A percentile compares a stretch with the other conserved stretches of the same genome.
phyloP scores from a whole-genome alignment of 2,329 filamentous ascomycete genomes.

The Aspergillus amoenus region DNA sequence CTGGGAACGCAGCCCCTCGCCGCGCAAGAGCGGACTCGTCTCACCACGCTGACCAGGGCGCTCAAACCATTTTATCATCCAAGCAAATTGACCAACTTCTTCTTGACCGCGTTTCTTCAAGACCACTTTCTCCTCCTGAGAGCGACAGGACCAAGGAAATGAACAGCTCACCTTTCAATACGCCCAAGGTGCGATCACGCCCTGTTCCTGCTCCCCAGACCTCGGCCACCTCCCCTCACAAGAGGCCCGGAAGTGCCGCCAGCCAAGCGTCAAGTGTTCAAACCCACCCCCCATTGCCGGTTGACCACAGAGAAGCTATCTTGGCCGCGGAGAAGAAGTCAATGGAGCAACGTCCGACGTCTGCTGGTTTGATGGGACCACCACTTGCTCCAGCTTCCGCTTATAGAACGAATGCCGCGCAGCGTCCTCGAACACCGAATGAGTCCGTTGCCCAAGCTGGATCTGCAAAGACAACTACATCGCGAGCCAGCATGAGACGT shows the following conservation, averaged over 20 bases:
- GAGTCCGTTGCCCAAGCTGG: constrained; percentile 47
- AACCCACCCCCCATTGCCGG: constrained; percentile 70
- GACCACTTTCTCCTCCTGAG: constrained; percentile 34
- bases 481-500: constrained; percentile 56
- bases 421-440: constrained; percentile 63
- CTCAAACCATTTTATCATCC: constrained; percentile 82
- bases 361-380: constrained; percentile 69
- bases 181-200: constrained; percentile 35
- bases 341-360: constrained; percentile 44
- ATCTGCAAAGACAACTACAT: constrained; percentile 52
- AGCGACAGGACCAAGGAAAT: constrained; percentile 31
- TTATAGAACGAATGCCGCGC: constrained; percentile 50
- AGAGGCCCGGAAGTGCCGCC: constrained; percentile 69
- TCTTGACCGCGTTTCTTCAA: constrained; percentile 49
- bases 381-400: constrained; percentile 81
- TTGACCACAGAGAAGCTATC: constrained; percentile 81
- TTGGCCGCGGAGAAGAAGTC: constrained; percentile 69
- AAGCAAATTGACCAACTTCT: constrained; percentile 77
- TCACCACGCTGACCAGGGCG: constrained; percentile 66
- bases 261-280: constrained; percentile 59
- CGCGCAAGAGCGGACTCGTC: constrained; percentile 27
- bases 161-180: constrained; percentile 36
- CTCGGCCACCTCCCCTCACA: constrained; percentile 33
- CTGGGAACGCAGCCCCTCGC: constrained; percentile 52
- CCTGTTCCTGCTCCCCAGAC: constrained; percentile 32